Evolutionary conservation across 1,284 basidiomycete species (phyloP), one percentile per base, ranked within the genome.

Genomic region (Ustilago cynodontis): DNA sequence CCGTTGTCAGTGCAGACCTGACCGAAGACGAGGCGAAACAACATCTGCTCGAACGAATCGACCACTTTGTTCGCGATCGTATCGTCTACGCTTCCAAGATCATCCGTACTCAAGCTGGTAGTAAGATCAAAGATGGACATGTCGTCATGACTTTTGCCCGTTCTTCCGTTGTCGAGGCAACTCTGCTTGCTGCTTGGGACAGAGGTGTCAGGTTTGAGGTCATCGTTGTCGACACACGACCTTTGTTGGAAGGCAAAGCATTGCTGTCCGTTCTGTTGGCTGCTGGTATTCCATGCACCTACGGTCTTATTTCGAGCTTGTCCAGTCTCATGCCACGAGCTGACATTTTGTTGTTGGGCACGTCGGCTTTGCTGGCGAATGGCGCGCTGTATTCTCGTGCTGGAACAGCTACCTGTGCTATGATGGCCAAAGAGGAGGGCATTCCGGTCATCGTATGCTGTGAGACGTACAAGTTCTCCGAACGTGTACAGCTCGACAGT

Each of bases 391-490:
- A 94, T 86, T 93, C 95, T 14, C 90, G 97, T 59, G 93, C 95
- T 0, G 97, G 97, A 26, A 98, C 95, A 1, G 96, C 96, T 0
- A 90, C 95, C 75, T 94, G 98, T 24, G 94, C 96, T 0, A 95
- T 99, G 94, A 91, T 98, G 89, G 94, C 94, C 0, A 93, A 94
- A 86, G 91, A 91, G 61, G 90, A 93, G 82, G 92, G 91, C 22
- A 92, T 98, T 1, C 97, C 97, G 8, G 94, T 98, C 18, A 91
- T 99, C 57, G 94, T 96, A 18, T 98, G 95, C 81, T 97, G 95
- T 55, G 97, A 99, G 87, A 99, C 97, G 20, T 98, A 98, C 89
- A 99, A 99, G 86, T 98, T 97, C 82, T 93, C 93, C 24, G 97
- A 99, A 80, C 91, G 91, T 37, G 92, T 99, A 37, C 92, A 94